Percentiles rank a stretch among this genome's conserved stretches.
Evolutionary conservation across 2,329 filamentous ascomycete genomes (phyloP).

Genomic region (Penicillium sp.): DNA sequence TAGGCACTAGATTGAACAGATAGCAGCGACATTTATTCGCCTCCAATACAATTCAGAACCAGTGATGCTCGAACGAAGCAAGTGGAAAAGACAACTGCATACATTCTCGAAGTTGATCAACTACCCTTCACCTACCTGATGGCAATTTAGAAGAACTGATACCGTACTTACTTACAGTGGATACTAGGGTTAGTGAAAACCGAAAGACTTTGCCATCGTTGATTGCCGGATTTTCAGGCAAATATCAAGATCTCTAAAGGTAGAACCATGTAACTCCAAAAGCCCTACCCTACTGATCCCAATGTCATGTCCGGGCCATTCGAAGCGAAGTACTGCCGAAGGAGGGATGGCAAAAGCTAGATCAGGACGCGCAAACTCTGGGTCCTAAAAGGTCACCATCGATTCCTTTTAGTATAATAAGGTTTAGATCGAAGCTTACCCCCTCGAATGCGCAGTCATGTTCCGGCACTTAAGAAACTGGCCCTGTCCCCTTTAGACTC

Average conservation of each 20-base stretch:
- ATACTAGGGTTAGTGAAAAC: neutral
- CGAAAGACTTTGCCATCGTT: neutral
- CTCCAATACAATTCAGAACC: no score
- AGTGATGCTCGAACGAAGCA: no score
- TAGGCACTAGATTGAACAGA: no score
- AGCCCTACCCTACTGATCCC: neutral
- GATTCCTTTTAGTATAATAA: neutral
- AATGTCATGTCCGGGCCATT: neutral
- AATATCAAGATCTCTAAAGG: neutral
- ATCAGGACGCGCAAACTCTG: neutral
- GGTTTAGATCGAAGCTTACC: constrained; percentile 1
- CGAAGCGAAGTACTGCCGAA: neutral
- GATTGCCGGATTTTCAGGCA: neutral
- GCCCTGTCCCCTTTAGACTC: neutral
- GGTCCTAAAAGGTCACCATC: neutral
- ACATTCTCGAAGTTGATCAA: neutral
- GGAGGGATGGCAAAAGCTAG: neutral
- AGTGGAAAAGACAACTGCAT: no score
- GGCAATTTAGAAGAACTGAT: neutral
- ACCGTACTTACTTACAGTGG: neutral
- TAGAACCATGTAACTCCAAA: neutral
- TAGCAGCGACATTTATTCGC: no score
- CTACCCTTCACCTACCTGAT: neutral
- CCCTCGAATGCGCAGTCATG: neutral
- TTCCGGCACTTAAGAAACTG: neutral